Conservation (phyloP, 1,139 yeast genomes). For the Kluyveromyces sp. region DNA sequence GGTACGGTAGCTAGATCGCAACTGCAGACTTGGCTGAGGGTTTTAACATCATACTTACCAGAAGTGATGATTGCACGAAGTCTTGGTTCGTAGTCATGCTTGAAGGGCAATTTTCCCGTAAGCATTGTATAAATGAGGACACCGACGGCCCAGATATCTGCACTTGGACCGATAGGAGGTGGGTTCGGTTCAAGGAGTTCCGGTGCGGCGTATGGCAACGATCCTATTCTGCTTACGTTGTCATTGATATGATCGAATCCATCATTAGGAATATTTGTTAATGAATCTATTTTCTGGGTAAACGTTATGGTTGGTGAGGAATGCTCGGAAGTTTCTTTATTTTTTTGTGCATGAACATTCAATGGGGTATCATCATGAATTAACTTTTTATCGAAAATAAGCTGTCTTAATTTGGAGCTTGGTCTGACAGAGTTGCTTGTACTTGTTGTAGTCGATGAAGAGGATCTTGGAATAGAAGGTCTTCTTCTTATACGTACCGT, state of each 20-base stretch:
- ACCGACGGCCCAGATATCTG: slow-evolving; percentile 88
- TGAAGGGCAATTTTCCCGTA: slow-evolving; percentile 72
- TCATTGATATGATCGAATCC: slow-evolving; percentile 1
- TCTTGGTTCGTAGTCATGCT: slow-evolving; percentile 73
- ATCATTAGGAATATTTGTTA: neutral
- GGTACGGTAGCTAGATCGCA: slow-evolving; percentile 8
- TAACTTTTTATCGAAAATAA: slow-evolving; percentile 19
- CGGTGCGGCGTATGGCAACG: slow-evolving; percentile 89
- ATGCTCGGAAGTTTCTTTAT: slow-evolving; percentile 15
- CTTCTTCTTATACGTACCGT: slow-evolving; percentile 12
- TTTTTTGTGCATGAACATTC: slow-evolving; percentile 22
- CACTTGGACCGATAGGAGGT: slow-evolving; percentile 58
- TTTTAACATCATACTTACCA: slow-evolving; percentile 49
- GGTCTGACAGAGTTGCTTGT: slow-evolving; percentile 11
- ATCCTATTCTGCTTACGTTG: slow-evolving; percentile 54
- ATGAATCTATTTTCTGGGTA: neutral
- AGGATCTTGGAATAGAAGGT: slow-evolving; percentile 39
- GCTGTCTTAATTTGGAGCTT: slow-evolving; percentile 16
- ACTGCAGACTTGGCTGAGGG: slow-evolving; percentile 32
- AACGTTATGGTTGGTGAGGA: slow-evolving; percentile 26
- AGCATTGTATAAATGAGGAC: slow-evolving; percentile 67
- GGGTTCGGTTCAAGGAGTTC: slow-evolving; percentile 64
- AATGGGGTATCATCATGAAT: slow-evolving; percentile 30
- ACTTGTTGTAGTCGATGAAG: slow-evolving; percentile 26
- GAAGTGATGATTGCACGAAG: slow-evolving; percentile 64